phyloP scores from a whole-genome alignment of 176 grass and related monocot species.

The Carex cristatella region DNA sequence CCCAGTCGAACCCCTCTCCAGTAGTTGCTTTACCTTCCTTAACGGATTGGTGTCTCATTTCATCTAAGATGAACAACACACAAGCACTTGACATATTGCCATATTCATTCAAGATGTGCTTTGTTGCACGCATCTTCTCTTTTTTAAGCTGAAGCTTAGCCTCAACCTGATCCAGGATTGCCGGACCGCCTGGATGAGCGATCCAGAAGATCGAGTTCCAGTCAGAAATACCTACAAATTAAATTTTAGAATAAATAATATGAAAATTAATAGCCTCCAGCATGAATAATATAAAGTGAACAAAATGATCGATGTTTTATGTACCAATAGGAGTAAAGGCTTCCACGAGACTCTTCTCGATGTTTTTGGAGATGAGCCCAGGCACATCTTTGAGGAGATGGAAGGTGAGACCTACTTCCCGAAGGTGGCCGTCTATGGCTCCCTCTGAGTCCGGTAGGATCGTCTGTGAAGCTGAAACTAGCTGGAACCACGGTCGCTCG shows the following conservation, averaged over 20 bases:
- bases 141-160: constrained; percentile 17
- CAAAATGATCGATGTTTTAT: not conserved
- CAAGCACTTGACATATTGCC: constrained; percentile 27
- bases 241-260: not conserved
- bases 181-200: constrained; percentile 15
- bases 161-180: constrained; percentile 16
- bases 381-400: constrained; percentile 26
- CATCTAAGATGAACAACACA: constrained; percentile 20
- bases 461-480: constrained; percentile 18
- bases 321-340: constrained; percentile 26
- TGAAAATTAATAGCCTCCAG: not conserved
- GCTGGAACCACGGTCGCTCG: constrained; percentile 1
- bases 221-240: constrained; percentile 1
- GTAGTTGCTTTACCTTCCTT: constrained; percentile 10
- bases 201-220: constrained; percentile 25
- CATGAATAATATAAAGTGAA: not conserved
- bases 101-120: constrained; percentile 4
- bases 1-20: constrained; percentile 20
- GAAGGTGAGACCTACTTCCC: constrained; percentile 20
- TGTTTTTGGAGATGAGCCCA: constrained; percentile 20
- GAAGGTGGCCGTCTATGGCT: constrained; percentile 21
- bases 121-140: constrained; percentile 15
- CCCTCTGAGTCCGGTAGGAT: constrained; percentile 18
- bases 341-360: constrained; percentile 17
- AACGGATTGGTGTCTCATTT: constrained; percentile 4